phyloP scores from a whole-genome alignment of 1,284 basidiomycete genomes.

The Cryptococcus floricola region DNA sequence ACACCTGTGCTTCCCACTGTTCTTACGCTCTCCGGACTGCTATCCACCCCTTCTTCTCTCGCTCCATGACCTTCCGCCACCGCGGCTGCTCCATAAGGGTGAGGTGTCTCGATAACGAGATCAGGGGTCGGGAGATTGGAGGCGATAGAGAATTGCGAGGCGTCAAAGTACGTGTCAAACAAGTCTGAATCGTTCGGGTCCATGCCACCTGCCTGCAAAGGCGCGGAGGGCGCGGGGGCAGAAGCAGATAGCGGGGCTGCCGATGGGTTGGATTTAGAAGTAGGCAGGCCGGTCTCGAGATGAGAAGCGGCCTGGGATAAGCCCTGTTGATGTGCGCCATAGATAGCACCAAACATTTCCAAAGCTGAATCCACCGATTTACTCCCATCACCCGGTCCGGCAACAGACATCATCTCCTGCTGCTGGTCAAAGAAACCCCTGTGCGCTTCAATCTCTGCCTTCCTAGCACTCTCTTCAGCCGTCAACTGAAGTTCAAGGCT shows the following conservation, averaged over 20 bases:
- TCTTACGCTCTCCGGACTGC: conserved; percentile 24
- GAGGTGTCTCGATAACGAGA: conserved; percentile 10
- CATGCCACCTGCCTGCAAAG: background rate
- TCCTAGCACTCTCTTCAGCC: conserved; percentile 6
- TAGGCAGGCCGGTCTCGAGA: background rate
- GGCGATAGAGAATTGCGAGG: conserved; percentile 10
- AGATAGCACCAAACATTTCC: conserved; percentile 1
- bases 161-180: conserved; percentile 30
- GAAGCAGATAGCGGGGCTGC: background rate
- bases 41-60: conserved; percentile 3
- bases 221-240: background rate
- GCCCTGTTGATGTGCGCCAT: background rate
- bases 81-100: too few species aligned
- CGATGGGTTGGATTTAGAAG: background rate
- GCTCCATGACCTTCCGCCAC: too few species aligned
- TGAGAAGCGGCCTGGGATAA: too few species aligned
- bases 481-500: conserved; percentile 22
- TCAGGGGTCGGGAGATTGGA: conserved; percentile 28
- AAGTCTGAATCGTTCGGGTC: conserved; percentile 17
- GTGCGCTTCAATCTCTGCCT: conserved; percentile 18
- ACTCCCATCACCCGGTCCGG: too few species aligned
- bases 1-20: conserved; percentile 14
- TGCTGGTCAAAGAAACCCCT: conserved; percentile 24
- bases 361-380: conserved; percentile 2
- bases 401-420: background rate